phyloP scores from a whole-genome alignment of 768 basidiomycete species.

The Amanita inopinata region DNA sequence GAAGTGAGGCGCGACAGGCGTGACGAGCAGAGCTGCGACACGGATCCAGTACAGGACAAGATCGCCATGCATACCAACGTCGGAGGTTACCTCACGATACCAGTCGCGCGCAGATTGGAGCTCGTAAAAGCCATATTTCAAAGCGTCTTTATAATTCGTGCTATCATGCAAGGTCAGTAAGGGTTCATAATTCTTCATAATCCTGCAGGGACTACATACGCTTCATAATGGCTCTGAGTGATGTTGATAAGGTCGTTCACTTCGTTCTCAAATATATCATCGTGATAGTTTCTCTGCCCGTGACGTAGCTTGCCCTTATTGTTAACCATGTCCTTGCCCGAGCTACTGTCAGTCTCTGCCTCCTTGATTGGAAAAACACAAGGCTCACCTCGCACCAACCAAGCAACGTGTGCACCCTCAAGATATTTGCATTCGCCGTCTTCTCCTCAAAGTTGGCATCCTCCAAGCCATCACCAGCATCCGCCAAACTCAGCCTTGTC shows the following conservation, averaged over 20 bases:
- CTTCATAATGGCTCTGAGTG: constrained; percentile 72
- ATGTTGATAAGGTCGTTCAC: constrained; percentile 77
- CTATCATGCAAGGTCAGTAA: constrained; percentile 34
- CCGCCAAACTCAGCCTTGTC: constrained; percentile 83
- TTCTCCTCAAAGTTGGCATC: constrained; percentile 99
- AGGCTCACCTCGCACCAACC: constrained; percentile 79
- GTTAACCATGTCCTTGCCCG: constrained; percentile 64
- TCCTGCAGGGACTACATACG: constrained; percentile 37
- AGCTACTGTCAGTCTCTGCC: constrained; percentile 8
- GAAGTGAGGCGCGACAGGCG: constrained; percentile 89
- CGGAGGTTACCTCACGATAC: constrained; percentile 88
- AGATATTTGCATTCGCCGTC: constrained; percentile 92
- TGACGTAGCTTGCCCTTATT: constrained; percentile 62
- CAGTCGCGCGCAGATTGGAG: constrained; percentile 87
- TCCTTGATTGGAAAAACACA: background rate
- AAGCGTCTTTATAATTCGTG: constrained; percentile 89
- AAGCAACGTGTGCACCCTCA: constrained; percentile 84
- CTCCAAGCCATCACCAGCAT: constrained; percentile 95
- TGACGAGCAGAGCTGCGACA: constrained; percentile 65
- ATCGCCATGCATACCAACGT: constrained; percentile 77
- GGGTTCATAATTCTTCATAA: background rate
- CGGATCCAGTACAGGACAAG: constrained; percentile 83
- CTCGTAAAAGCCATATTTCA: constrained; percentile 95
- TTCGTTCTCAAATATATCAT: constrained; percentile 86
- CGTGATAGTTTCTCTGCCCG: constrained; percentile 75